Conservation (phyloP, 2,329 filamentous ascomycete genomes). For the Neonectria coccinea region DNA sequence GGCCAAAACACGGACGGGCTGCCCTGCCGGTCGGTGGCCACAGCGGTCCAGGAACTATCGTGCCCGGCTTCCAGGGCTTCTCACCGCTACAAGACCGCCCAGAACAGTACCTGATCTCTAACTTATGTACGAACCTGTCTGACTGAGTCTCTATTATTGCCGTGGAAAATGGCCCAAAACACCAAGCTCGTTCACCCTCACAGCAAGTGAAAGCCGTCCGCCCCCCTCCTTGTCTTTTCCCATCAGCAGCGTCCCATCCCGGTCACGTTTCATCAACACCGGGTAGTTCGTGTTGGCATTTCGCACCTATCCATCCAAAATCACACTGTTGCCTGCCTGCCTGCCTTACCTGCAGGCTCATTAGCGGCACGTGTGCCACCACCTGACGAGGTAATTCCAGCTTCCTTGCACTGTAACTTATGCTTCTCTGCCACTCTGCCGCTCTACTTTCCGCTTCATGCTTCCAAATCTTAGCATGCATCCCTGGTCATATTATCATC, state of each 20-base stretch:
- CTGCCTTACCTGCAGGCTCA: background rate
- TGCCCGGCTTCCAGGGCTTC: conserved; percentile 13
- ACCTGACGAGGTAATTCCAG: conserved; percentile 17
- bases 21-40: conserved; percentile 9
- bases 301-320: conserved; percentile 13
- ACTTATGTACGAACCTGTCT: background rate
- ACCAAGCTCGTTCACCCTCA: no score
- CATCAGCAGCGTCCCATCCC: conserved; percentile 2
- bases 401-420: background rate
- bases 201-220: background rate
- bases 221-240: background rate
- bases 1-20: conserved; percentile 1
- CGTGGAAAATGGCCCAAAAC: no score
- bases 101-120: background rate
- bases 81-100: conserved; percentile 19
- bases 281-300: conserved; percentile 27
- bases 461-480: background rate
- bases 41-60: background rate
- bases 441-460: background rate
- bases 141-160: no score
- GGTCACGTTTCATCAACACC: conserved; percentile 25
- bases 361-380: conserved; percentile 36
- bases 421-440: background rate
- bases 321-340: conserved; percentile 23
- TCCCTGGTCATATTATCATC: conserved; percentile 20